A percentile compares a stretch with the other conserved stretches of the same genome.
These are phyloP conservation scores for Ceratonia siliqua DNA, from an alignment of 306 rosid species.

Conservation along the genomic window DNA sequence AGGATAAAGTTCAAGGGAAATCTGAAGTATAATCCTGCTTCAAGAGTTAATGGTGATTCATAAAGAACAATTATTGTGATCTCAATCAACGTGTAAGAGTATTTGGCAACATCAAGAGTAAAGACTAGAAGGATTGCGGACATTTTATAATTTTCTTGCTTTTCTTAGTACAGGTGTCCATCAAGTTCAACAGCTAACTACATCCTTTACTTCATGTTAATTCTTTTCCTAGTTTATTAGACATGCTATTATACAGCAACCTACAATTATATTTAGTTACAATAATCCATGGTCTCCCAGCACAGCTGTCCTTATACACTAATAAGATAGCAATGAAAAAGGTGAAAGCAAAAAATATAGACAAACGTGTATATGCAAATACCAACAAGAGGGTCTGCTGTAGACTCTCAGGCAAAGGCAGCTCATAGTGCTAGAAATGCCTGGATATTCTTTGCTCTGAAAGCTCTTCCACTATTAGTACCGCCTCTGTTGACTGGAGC, in stretches of 20 bases:
- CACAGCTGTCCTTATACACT: constrained; percentile 8
- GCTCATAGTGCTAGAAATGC: constrained; percentile 27
- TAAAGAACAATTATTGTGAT: background rate
- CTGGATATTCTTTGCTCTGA: constrained; percentile 19
- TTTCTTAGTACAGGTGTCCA: constrained; percentile 3
- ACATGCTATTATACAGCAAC: background rate
- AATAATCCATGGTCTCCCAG: constrained; percentile 22
- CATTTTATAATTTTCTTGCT: background rate
- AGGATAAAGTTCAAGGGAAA: background rate
- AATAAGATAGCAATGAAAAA: background rate
- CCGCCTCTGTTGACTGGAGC: constrained; percentile 7
- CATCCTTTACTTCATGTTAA: constrained; percentile 3
- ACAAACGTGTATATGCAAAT: constrained; percentile 11
- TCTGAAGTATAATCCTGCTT: background rate
- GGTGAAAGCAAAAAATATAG: constrained; percentile 7
- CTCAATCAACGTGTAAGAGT: background rate
- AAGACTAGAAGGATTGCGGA: background rate
- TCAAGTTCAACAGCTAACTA: constrained; percentile 21
- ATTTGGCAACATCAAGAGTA: background rate
- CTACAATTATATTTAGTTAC: constrained; percentile 28
- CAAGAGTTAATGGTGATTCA: background rate
- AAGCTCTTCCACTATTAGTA: constrained; percentile 25
- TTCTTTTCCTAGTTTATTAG: constrained; percentile 23
- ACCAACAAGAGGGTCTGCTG: constrained; percentile 12
- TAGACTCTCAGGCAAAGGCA: constrained; percentile 10